Conservation (phyloP, 352 stramenopile species). For the Phytophthora macrochlamydospora region DNA sequence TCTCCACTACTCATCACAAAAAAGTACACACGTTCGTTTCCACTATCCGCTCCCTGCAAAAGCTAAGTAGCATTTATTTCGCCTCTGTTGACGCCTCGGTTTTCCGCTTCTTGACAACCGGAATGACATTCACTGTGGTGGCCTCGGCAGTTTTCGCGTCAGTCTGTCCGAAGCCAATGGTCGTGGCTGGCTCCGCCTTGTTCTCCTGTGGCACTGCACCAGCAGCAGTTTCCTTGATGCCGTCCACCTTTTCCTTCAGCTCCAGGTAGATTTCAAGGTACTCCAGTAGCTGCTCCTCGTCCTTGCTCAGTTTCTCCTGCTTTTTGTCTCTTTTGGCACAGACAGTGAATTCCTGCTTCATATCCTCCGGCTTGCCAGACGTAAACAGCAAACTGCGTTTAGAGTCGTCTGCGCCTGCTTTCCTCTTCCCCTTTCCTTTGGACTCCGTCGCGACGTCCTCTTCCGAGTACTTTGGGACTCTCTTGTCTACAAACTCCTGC, state of each 20-base stretch:
- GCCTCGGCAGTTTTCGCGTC: conserved; percentile 17
- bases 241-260: conserved; percentile 87
- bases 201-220: conserved; percentile 17
- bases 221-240: conserved; percentile 64
- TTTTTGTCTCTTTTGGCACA: conserved; percentile 45
- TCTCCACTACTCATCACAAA: conserved; percentile 9
- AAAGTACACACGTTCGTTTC: conserved; percentile 31
- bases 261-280: conserved; percentile 88
- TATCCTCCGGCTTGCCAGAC: conserved; percentile 48
- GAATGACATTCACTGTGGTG: conserved; percentile 66
- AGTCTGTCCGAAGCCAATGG: conserved; percentile 66
- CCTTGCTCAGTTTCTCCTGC: conserved; percentile 26
- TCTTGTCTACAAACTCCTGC: conserved; percentile 52
- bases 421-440: conserved; percentile 79
- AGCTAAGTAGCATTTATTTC: conserved; percentile 15
- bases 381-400: conserved; percentile 52
- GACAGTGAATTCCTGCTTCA: conserved; percentile 65
- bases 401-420: conserved; percentile 29
- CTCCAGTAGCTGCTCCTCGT: conserved; percentile 65
- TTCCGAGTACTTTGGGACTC: conserved; percentile 58
- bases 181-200: conserved; percentile 52
- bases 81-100: conserved; percentile 13
- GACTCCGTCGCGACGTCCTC: conserved; percentile 15
- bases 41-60: background rate
- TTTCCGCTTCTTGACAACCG: conserved; percentile 76